Conservation (phyloP, 2,329 filamentous ascomycete species). For the Talaromyces sp. region DNA sequence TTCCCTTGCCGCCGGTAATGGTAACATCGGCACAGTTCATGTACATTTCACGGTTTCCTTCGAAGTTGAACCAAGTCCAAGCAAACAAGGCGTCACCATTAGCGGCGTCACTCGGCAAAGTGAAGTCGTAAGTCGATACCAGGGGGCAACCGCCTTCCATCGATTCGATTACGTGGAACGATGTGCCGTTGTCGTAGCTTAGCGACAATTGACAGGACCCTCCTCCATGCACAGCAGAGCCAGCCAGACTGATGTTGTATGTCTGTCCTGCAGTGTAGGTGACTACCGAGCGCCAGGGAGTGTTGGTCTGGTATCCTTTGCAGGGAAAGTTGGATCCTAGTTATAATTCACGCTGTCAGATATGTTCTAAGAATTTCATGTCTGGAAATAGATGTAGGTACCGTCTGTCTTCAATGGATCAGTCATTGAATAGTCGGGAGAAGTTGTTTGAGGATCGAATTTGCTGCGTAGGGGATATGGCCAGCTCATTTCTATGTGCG, state of each 20-base stretch:
- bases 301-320: conserved; percentile 61
- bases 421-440: conserved; percentile 67
- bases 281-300: conserved; percentile 53
- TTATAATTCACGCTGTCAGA: not conserved
- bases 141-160: conserved; percentile 57
- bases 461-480: conserved; percentile 54
- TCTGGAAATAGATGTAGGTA: not conserved
- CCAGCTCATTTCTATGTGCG: conserved; percentile 57
- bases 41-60: conserved; percentile 80
- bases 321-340: conserved; percentile 68
- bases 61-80: conserved; percentile 75
- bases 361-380: not conserved
- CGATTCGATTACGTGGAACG: conserved; percentile 66
- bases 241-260: conserved; percentile 63
- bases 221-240: conserved; percentile 62
- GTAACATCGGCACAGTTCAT: conserved; percentile 76
- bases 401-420: conserved; percentile 52
- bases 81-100: conserved; percentile 61
- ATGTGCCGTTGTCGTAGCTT: conserved; percentile 67
- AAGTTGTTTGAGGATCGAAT: conserved; percentile 42
- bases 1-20: conserved; percentile 42
- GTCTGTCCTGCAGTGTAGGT: conserved; percentile 61
- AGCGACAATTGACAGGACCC: conserved; percentile 75
- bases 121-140: conserved; percentile 60
- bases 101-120: conserved; percentile 61